These are phyloP conservation scores for Corymbia calophylla DNA, from an alignment of 441 rosid species.

Conservation along the genomic window DNA sequence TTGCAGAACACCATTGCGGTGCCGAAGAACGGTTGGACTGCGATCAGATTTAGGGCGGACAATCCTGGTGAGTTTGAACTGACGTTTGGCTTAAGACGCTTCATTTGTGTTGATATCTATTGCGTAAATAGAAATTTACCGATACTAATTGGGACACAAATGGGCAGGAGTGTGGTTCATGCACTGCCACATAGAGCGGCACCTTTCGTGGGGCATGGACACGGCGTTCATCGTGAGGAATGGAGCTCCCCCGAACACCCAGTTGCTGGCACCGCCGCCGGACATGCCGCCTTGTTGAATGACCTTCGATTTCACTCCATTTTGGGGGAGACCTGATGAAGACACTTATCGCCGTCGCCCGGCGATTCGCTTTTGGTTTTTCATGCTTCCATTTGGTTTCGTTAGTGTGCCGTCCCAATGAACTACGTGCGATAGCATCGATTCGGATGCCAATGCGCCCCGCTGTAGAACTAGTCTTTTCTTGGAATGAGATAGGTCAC, in stretches of 20 bases:
- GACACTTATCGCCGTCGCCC: neutral
- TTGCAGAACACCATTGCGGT: neutral
- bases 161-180: neutral
- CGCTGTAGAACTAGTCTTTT: neutral
- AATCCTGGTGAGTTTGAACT: neutral
- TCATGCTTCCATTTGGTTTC: neutral
- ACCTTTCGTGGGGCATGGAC: neutral
- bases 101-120: neutral
- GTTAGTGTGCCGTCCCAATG: neutral
- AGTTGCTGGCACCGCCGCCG: neutral
- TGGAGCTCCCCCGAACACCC: neutral
- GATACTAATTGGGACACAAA: neutral
- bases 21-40: neutral
- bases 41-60: neutral
- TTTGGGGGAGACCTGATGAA: neutral
- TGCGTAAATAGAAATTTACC: neutral
- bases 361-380: neutral
- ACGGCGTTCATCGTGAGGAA: neutral
- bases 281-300: constrained; percentile 3
- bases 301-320: neutral
- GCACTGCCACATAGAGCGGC: constrained; percentile 3
- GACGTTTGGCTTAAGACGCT: neutral
- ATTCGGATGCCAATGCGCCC: neutral
- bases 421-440: neutral
- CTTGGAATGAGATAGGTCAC: neutral